These are phyloP conservation scores for Microdochium bolleyi DNA, from an alignment of 2,329 filamentous ascomycete genomes.

Conservation along the genomic window DNA sequence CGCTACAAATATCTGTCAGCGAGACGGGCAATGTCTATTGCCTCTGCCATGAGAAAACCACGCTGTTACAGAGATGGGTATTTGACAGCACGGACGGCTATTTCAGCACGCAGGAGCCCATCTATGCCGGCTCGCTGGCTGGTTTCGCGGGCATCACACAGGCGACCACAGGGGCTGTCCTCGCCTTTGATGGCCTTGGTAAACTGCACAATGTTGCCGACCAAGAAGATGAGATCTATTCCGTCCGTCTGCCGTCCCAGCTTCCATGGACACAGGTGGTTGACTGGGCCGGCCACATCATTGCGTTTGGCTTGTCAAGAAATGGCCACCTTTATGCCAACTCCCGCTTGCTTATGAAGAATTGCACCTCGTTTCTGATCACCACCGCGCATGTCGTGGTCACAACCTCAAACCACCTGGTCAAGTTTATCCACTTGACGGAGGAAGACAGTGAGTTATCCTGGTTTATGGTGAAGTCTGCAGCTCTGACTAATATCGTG, in stretches of 20 bases:
- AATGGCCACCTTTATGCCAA: constrained; percentile 76
- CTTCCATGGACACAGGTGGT: constrained; percentile 46
- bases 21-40: constrained; percentile 17
- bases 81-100: constrained; percentile 12
- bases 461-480: neutral
- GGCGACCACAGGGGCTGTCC: constrained; percentile 17
- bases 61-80: constrained; percentile 2
- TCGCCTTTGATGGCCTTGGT: constrained; percentile 38
- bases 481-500: constrained; percentile 11
- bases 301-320: constrained; percentile 59
- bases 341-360: constrained; percentile 65
- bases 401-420: constrained; percentile 83
- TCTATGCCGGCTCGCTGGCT: constrained; percentile 19
- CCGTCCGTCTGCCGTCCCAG: constrained; percentile 32
- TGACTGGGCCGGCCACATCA: constrained; percentile 28
- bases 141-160: constrained; percentile 20
- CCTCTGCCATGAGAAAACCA: constrained; percentile 7
- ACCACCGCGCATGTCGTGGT: constrained; percentile 80
- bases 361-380: constrained; percentile 84
- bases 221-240: constrained; percentile 22
- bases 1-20: constrained; percentile 18
- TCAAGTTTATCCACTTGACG: constrained; percentile 87
- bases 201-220: constrained; percentile 31
- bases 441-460: constrained; percentile 49
- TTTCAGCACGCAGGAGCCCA: constrained; percentile 9